These are phyloP conservation scores for Polygonum aviculare DNA, from an alignment of 148 eudicot species.

Conservation along the genomic window DNA sequence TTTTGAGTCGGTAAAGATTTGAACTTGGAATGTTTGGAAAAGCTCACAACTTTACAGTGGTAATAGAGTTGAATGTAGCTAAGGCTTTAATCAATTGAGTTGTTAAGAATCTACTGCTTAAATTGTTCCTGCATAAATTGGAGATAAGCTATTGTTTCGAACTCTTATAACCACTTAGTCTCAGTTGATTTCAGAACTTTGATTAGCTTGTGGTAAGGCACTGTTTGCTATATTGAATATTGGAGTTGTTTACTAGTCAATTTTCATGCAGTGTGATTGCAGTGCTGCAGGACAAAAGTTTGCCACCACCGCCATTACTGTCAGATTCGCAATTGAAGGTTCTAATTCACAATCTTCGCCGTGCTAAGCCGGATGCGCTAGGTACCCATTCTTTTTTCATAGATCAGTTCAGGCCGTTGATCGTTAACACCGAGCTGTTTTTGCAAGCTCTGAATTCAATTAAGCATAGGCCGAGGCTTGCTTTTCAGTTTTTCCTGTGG, in stretches of 20 bases:
- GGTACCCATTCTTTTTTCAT: constrained; percentile 13
- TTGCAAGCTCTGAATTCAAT: constrained; percentile 29
- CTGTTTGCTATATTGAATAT: background rate
- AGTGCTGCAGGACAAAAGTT: background rate
- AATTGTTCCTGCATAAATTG: background rate
- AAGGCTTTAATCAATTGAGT: background rate
- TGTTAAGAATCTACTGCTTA: background rate
- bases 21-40: background rate
- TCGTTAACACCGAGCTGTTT: constrained; percentile 32
- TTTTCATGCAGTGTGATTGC: background rate
- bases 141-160: no score
- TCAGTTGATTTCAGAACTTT: background rate
- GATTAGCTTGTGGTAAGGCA: background rate
- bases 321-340: background rate
- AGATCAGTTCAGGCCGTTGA: constrained; percentile 19
- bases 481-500: constrained; percentile 39
- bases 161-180: no score
- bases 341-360: constrained; percentile 21
- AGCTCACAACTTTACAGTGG: background rate
- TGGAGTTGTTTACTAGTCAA: background rate
- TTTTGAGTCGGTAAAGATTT: background rate
- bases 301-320: background rate
- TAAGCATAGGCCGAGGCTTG: constrained; percentile 23
- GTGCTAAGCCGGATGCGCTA: constrained; percentile 26
- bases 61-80: background rate